Conservation (phyloP, 257 asterid species). For the Nicotiana benthamiana region DNA sequence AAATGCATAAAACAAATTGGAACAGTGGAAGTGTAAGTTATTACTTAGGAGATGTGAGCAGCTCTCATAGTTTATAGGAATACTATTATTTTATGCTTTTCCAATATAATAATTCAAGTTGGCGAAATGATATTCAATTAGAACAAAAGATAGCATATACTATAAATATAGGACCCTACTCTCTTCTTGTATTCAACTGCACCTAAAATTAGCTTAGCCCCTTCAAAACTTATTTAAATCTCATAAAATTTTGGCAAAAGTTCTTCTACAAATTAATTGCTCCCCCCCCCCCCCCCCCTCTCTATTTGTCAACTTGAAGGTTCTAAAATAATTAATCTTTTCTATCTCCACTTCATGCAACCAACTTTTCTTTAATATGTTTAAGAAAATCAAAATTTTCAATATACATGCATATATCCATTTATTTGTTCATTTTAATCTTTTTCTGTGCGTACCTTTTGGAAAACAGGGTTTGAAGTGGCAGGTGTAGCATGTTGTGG, state of each 20-base stretch:
- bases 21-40: too few species aligned
- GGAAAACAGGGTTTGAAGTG: constrained; percentile 53
- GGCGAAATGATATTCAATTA: not conserved
- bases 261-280: not conserved
- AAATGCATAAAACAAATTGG: too few species aligned
- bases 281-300: too few species aligned
- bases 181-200: not conserved
- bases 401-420: not conserved
- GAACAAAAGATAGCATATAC: not conserved
- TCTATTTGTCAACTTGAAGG: not conserved
- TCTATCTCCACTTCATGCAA: not conserved
- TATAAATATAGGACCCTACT: not conserved
- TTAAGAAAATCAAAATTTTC: too few species aligned
- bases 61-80: not conserved
- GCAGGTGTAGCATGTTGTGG: constrained; percentile 77
- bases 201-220: not conserved
- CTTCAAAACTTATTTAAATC: not conserved
- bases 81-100: too few species aligned
- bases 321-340: not conserved
- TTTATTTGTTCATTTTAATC: too few species aligned
- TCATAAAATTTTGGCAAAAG: not conserved
- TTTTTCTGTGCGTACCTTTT: not conserved
- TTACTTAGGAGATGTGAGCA: not conserved
- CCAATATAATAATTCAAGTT: too few species aligned
- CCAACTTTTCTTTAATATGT: not conserved